Evolutionary conservation across 495 filamentous ascomycete species (phyloP).

Genomic region (Neurospora sp.): DNA sequence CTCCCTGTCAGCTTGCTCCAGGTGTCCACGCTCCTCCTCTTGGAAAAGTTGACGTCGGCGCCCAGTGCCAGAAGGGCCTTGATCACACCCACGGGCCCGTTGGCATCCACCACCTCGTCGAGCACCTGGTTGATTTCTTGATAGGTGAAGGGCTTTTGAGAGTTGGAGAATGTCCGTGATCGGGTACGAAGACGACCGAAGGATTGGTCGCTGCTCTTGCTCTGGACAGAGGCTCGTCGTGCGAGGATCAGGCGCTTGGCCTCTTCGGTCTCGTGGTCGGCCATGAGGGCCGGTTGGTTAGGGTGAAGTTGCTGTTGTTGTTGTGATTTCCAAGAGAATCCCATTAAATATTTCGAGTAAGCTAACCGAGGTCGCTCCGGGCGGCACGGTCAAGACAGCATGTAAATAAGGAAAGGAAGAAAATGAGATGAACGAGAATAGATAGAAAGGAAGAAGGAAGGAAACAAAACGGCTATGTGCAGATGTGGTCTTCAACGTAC

Average conservation of each 20-base stretch:
- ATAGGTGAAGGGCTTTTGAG: conserved; percentile 12
- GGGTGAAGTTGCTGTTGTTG: not conserved
- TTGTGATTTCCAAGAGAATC: not conserved
- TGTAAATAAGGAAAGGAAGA: not conserved
- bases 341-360: not conserved
- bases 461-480: not conserved
- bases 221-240: conserved; percentile 8
- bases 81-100: conserved; percentile 18
- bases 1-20: conserved; percentile 15
- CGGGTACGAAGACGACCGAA: conserved; percentile 9
- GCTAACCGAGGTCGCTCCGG: not conserved
- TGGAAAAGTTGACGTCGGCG: conserved; percentile 23
- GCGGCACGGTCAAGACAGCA: not conserved
- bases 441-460: not conserved
- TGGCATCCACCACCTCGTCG: conserved; percentile 15
- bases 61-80: conserved; percentile 19
- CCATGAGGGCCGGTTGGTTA: not conserved
- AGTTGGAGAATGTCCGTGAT: not conserved
- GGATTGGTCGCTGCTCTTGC: conserved; percentile 7
- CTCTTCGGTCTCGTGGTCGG: conserved; percentile 14
- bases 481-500: not conserved
- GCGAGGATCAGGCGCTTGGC: conserved; percentile 18
- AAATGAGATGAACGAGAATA: not conserved
- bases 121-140: conserved; percentile 22
- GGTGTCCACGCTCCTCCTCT: conserved; percentile 7